Percentiles rank a stretch among this genome's conserved stretches.
phyloP scores from a whole-genome alignment of 2,329 filamentous ascomycete genomes.

The Hypoxylon sp. region DNA sequence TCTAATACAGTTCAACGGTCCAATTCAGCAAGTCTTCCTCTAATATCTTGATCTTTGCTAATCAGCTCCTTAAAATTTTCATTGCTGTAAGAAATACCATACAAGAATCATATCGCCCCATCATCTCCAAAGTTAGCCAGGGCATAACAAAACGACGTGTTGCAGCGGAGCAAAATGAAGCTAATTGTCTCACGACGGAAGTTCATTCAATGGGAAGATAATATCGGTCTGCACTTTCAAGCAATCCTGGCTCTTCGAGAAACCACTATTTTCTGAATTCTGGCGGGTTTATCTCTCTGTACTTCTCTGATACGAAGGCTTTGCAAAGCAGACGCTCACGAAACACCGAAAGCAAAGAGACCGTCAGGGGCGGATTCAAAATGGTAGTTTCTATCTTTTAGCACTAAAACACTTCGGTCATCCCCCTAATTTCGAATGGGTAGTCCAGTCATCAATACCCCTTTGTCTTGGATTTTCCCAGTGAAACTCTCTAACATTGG shows the following conservation, averaged over 20 bases:
- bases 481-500: background rate
- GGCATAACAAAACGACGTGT: background rate
- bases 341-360: background rate
- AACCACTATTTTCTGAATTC: constrained; percentile 1
- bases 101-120: constrained; percentile 2
- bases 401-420: background rate
- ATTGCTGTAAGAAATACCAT: background rate
- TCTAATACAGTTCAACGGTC: constrained; percentile 4
- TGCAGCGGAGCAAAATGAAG: background rate
- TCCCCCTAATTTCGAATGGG: background rate
- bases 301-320: background rate
- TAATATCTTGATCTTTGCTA: background rate
- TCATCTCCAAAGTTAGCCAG: background rate
- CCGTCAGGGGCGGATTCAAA: too few relatives aligned
- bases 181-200: background rate
- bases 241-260: background rate
- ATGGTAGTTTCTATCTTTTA: too few relatives aligned
- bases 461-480: background rate
- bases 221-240: background rate
- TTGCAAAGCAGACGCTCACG: background rate
- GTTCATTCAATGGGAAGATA: background rate
- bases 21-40: constrained; percentile 9
- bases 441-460: background rate
- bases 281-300: constrained; percentile 3
- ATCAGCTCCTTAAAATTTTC: background rate